Base-by-base conservation (phyloP, 805 yeast genomes). In the Teunomyces cretensis region DNA sequence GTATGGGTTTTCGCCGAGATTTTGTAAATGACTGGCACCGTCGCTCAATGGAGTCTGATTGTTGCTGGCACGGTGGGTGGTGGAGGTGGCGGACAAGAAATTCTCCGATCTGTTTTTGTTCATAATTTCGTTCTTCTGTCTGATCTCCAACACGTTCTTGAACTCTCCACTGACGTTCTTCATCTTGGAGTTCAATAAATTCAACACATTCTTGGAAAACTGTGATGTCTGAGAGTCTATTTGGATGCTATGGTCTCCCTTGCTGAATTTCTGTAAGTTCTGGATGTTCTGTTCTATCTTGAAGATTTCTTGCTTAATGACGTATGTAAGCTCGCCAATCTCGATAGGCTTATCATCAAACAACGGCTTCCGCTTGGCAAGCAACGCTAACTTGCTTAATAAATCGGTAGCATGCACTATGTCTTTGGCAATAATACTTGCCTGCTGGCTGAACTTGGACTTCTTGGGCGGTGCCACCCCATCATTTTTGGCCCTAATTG, bases 281-380 rank as follows among this genome's bases (percentile, higher is more conserved):
- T 81, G 82, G 52, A 87, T 75, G 49, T 76, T 76, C 56, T 84
- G 81, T 57, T 88, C 96, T 51, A 94, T 81, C 52, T 81, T 81
- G 60, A 90, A 83, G 41, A 94, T 83, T 57, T 87, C 96, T 63
- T 94, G 97, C 51, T 86, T 87, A 49, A 86, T 83, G 33, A 90
- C 84, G 54, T 84, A 87, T 0, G 99, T 91, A 51, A 94, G 72
- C 63, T 94, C 97, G 15, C 91, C 88, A 51, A 94, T 88, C 60
- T 94, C 98, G 12, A 88, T 84, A 0, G 98, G 97, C 53, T 86
- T 84, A 65, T 94, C 99, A 59, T 91, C 96, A 53, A 94, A 88
- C 60, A 92, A 67, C 14, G 97, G 96, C 61, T 90, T 91, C 55
- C 90, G 75, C 63, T 86, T 89, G 3, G 99, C 97, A 52, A 94